Evolutionary conservation across 2,329 filamentous ascomycete genomes (phyloP).

Genomic region (Beauveria sp.): DNA sequence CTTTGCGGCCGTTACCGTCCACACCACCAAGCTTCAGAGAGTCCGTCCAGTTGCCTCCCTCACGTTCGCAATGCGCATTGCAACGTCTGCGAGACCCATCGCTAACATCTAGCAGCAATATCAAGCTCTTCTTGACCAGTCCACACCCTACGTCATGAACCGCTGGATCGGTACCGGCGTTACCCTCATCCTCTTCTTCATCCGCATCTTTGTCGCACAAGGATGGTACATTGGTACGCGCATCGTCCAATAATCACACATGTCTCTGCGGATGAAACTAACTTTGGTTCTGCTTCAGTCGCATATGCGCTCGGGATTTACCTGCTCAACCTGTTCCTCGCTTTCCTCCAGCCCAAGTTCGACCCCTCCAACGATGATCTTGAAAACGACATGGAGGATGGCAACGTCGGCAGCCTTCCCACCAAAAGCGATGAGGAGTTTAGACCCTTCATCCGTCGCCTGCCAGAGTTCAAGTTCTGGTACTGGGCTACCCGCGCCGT

Average conservation of each 20-base stretch:
- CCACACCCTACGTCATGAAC: conserved; percentile 81
- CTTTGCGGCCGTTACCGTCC: conserved; percentile 81
- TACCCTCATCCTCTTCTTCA: conserved; percentile 71
- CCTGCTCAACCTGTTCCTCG: conserved; percentile 96
- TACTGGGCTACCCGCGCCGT: conserved; percentile 88
- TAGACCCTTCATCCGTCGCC: conserved; percentile 87
- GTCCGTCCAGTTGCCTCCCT: conserved; percentile 39
- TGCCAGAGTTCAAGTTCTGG: conserved; percentile 99
- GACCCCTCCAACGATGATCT: conserved; percentile 86
- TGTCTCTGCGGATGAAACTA: not conserved
- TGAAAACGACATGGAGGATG: conserved; percentile 95
- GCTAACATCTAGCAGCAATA: conserved; percentile 58
- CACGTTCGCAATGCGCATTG: not conserved
- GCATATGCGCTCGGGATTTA: conserved; percentile 98
- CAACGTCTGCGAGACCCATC: conserved; percentile 4
- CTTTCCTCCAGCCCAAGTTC: conserved; percentile 97
- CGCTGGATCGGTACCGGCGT: conserved; percentile 81
- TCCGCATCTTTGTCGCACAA: conserved; percentile 84
- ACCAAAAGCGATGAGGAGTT: conserved; percentile 98
- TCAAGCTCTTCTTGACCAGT: conserved; percentile 89
- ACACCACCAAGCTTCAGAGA: conserved; percentile 68
- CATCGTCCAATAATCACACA: not conserved
- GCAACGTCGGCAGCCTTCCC: conserved; percentile 70
- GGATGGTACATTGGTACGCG: conserved; percentile 93
- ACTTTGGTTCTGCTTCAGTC: conserved; percentile 45